phyloP scores from a whole-genome alignment of 305 asterid genomes.

The Nicotiana rustica region DNA sequence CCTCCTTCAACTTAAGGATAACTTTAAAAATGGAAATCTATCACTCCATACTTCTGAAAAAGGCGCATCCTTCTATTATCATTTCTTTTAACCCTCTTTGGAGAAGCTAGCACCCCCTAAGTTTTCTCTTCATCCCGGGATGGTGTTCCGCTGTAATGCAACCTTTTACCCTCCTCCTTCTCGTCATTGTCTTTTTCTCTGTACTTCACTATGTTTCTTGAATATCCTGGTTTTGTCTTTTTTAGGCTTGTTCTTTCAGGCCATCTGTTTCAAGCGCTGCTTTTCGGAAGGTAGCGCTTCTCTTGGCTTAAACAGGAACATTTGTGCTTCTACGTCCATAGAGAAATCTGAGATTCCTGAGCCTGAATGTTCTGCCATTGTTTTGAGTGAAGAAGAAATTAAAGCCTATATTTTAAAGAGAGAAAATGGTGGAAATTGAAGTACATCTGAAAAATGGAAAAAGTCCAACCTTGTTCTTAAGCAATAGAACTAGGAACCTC shows the following conservation, averaged over 20 bases:
- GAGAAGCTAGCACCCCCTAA: background rate
- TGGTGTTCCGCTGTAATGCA: background rate
- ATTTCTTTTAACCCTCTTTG: background rate
- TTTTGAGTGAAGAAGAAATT: background rate
- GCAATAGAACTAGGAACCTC: slow-evolving; percentile 61
- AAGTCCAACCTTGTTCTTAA: slow-evolving; percentile 32
- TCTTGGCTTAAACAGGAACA: background rate
- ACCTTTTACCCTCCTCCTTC: background rate
- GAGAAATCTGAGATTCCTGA: background rate
- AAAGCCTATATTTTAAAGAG: background rate
- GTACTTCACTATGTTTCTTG: background rate
- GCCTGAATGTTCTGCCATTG: background rate
- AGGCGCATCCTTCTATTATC: background rate
- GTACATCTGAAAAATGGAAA: background rate
- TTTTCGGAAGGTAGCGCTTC: background rate
- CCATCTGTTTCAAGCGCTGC: background rate
- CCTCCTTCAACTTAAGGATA: background rate
- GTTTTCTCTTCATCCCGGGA: background rate
- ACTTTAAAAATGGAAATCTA: background rate
- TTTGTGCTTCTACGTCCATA: background rate
- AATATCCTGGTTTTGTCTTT: background rate
- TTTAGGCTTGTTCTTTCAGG: background rate
- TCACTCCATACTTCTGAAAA: background rate
- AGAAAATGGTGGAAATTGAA: background rate
- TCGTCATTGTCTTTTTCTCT: background rate